These are phyloP conservation scores for Dysphania ambrosioides DNA, from an alignment of 148 eudicot genomes.

Conservation along the genomic window DNA sequence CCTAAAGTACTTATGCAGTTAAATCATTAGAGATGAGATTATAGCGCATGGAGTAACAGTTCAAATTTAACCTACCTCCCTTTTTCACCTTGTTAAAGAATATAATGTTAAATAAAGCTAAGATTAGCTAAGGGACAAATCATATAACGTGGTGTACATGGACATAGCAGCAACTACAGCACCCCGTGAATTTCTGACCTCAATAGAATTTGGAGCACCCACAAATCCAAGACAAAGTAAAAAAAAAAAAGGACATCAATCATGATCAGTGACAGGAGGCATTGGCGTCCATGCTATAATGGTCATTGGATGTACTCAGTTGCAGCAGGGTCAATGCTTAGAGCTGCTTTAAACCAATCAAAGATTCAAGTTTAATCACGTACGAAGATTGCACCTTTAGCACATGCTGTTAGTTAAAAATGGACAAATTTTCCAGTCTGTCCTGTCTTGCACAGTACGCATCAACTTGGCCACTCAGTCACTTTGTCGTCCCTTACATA, in stretches of 20 bases:
- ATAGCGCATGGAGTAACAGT: no score
- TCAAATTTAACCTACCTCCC: no score
- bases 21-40: no score
- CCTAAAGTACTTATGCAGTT: no score
- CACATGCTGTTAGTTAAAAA: constrained; percentile 20
- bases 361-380: constrained; percentile 11
- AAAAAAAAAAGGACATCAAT: neutral
- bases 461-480: constrained; percentile 11
- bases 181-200: no score
- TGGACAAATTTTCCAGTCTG: constrained; percentile 32
- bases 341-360: neutral
- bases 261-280: neutral
- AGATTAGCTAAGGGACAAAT: no score
- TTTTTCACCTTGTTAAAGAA: no score
- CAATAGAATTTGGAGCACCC: neutral
- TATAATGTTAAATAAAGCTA: no score
- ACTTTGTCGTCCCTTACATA: neutral
- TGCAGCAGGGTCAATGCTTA: neutral
- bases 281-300: constrained; percentile 15
- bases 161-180: no score
- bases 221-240: neutral
- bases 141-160: no score
- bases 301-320: no score
- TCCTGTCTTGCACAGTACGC: neutral
- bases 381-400: constrained; percentile 9